Base-by-base conservation (phyloP, 2,329 filamentous ascomycete genomes). In the Ophiosphaerella herpotricha region DNA sequence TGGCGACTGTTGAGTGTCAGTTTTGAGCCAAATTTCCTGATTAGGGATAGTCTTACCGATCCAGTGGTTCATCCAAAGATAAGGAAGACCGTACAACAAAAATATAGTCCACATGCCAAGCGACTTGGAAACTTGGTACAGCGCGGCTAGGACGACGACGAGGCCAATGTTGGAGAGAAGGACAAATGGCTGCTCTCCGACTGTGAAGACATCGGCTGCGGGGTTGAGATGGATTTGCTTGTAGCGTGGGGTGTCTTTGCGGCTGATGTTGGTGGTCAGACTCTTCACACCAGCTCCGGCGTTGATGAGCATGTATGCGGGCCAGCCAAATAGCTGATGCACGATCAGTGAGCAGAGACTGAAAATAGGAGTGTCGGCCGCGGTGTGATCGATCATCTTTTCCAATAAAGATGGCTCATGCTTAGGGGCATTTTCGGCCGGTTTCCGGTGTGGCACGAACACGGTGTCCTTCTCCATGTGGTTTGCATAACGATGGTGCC, bases 41-140 rank as follows among this genome's bases (percentile, higher is more conserved):
- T 36, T 5, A 11, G 8, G n/a, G 7, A 13, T 8, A 24, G 29
- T 47, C 54, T 54, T 50, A 61, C 60, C 61, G 46, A 89, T 78
- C 85, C 85, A 89, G 77, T 88, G 83, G 75, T 89, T 85, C 31
- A 87, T 80, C 85, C 85, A 88, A 52, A 87, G 66, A 70, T 87
- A 89, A 13, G 87, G 86, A 32, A 86, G 77, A 24, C 78, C 75
- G 68, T 88, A 89, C 13, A 87, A 74, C 39, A 85, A 74, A 46
- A 81, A 73, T 13, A 85, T 78, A 37, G 80, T 86, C 61, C 78
- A 79, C 55, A 74, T 77, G 33, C 83, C 85, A n/a, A 86, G 75
- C 24, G 77, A 70, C 60, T 79, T 77, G 8, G 79, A 75, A 21
- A 77, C 77, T 48, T 77, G 74, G 67, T 82, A 85, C 37, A 88